These are phyloP conservation scores for Septoria petroselini DNA, from an alignment of 2,329 filamentous ascomycete species.

Conservation along the genomic window DNA sequence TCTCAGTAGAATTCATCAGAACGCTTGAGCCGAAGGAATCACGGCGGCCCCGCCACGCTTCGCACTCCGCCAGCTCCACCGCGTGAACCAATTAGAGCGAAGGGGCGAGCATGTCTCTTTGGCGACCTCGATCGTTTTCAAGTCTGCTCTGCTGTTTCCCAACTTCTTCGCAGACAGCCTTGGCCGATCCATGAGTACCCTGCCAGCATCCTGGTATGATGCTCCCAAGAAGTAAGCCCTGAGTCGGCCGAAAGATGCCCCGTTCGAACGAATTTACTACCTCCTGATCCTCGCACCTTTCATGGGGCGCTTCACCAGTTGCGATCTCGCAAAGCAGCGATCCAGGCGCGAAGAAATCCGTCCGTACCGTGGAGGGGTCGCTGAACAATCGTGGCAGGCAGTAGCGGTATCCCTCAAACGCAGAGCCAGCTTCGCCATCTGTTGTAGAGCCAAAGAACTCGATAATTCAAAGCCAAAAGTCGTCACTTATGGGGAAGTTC, in stretches of 20 bases:
- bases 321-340: slow-evolving; percentile 14
- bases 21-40: too few relatives aligned
- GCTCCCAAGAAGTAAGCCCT: slow-evolving; percentile 2
- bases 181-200: slow-evolving; percentile 11
- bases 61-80: too few relatives aligned
- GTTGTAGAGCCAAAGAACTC: slow-evolving; percentile 12
- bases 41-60: too few relatives aligned
- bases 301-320: slow-evolving; percentile 5
- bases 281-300: slow-evolving; percentile 7
- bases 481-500: slow-evolving; percentile 10
- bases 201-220: slow-evolving; percentile 11
- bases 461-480: slow-evolving; percentile 12
- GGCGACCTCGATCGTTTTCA: neutral
- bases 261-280: slow-evolving; percentile 3
- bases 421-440: slow-evolving; percentile 11
- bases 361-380: slow-evolving; percentile 12
- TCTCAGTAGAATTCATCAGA: too few relatives aligned
- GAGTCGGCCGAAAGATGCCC: slow-evolving; percentile 3
- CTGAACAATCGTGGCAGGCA: slow-evolving; percentile 8
- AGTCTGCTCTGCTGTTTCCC: neutral
- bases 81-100: too few relatives aligned
- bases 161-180: slow-evolving; percentile 5
- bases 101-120: too few relatives aligned
- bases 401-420: slow-evolving; percentile 13
- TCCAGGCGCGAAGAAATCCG: slow-evolving; percentile 14